These are phyloP conservation scores for Neopestalotiopsis rosae DNA, from an alignment of 2,329 filamentous ascomycete genomes.

Conservation along the genomic window DNA sequence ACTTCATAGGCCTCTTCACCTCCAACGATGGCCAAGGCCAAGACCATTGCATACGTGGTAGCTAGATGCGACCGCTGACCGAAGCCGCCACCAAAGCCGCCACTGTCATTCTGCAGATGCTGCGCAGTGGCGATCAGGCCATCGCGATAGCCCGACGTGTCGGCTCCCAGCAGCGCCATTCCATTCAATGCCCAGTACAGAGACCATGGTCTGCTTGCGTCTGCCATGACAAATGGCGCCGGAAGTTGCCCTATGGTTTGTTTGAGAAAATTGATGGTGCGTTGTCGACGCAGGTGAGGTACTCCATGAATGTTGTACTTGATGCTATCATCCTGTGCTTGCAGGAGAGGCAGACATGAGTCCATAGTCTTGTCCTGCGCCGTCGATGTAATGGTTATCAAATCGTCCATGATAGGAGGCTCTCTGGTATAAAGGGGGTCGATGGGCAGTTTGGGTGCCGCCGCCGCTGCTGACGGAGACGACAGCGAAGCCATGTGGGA, in stretches of 20 bases:
- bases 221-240: conserved; percentile 71
- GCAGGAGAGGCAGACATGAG: conserved; percentile 72
- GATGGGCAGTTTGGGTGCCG: conserved; percentile 24
- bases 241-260: conserved; percentile 68
- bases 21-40: conserved; percentile 80
- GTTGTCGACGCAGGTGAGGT: conserved; percentile 71
- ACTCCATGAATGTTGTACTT: conserved; percentile 74
- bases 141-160: conserved; percentile 70
- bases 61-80: conserved; percentile 90
- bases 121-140: conserved; percentile 76
- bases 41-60: conserved; percentile 82
- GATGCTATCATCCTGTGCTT: conserved; percentile 52
- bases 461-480: conserved; percentile 20
- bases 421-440: conserved; percentile 56
- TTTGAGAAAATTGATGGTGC: conserved; percentile 67
- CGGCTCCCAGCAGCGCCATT: conserved; percentile 77
- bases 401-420: conserved; percentile 68
- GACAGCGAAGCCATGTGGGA: conserved; percentile 20
- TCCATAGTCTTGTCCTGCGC: conserved; percentile 72
- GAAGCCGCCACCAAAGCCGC: conserved; percentile 93
- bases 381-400: conserved; percentile 71
- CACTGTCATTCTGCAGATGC: conserved; percentile 80
- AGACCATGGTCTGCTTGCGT: conserved; percentile 91
- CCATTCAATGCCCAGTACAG: conserved; percentile 89
- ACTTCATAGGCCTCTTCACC: conserved; percentile 75